phyloP scores from a whole-genome alignment of 257 asterid species.

The Solanum stenotomum region DNA sequence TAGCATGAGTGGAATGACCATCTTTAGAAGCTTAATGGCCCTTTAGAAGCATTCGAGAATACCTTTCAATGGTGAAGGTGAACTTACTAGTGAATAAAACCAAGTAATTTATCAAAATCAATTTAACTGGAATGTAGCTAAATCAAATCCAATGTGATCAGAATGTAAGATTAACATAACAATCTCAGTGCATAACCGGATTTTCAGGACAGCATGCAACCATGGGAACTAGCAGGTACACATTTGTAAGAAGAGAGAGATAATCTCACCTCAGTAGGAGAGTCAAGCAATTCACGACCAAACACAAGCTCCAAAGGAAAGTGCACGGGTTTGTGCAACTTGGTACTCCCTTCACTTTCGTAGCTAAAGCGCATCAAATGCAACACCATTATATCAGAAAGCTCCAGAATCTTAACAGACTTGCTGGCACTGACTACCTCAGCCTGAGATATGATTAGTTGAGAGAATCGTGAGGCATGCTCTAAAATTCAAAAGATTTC shows the following conservation, averaged over 20 bases:
- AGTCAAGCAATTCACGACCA: slow-evolving; percentile 60
- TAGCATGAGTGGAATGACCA: not conserved
- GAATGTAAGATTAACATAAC: not conserved
- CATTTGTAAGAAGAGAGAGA: not conserved
- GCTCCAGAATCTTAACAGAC: slow-evolving; percentile 58
- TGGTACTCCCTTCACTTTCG: slow-evolving; percentile 71
- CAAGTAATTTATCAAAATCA: not conserved
- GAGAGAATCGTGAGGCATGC: not conserved
- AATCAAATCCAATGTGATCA: not conserved
- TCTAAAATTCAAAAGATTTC: not conserved
- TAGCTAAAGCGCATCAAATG: slow-evolving; percentile 82
- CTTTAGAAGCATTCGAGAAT: not conserved
- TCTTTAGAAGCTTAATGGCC: not conserved
- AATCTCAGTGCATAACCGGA: not conserved
- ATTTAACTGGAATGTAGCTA: not conserved
- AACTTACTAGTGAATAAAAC: not conserved
- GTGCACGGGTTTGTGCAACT: slow-evolving; percentile 58
- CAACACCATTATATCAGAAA: slow-evolving; percentile 63
- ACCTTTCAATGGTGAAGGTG: not conserved
- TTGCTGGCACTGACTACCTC: slow-evolving; percentile 78
- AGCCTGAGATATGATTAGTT: slow-evolving; percentile 31
- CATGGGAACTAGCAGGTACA: not conserved
- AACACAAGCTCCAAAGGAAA: slow-evolving; percentile 71
- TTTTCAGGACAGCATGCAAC: not conserved
- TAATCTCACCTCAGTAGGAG: slow-evolving; percentile 49